Evolutionary conservation across 192 early-diverging fungal species (phyloP), one percentile per base, ranked within the genome.

Genomic region (Backusella morwellensis): DNA sequence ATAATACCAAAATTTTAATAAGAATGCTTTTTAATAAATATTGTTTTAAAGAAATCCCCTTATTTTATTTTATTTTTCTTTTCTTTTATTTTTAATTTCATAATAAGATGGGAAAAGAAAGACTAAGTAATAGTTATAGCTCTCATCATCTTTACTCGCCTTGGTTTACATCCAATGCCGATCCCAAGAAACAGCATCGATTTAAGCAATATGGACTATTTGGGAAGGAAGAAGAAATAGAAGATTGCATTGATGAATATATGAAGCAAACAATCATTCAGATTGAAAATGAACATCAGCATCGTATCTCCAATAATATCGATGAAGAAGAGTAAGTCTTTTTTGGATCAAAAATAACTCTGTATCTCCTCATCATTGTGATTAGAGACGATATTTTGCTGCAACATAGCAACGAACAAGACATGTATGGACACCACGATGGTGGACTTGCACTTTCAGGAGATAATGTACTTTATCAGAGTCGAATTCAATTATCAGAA

Each of bases 241-340:
- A 69, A 9, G 68, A 36, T 19, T 36, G 34, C 21, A 69, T 69
- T 38, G 70, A 71, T 29, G 21, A 41, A 32, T 38, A 42, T 71
- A 71, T 71, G 70, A 26, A 21, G 21, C 23, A 29, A 71, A 40
- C 41, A 40, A 44, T 71, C n/a, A 35, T 44, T 26, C 36, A 41
- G 44, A 71, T 71, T 5, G 70, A 71, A 71, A 71, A 71, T 23
- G 70, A 71, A 23, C 26, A 71, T n/a, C 40, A 42, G 21, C 21
- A 47, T 15, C 36, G 70, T 44, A 71, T 41, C 4, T 26, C 23
- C 21, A 35, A 29, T 26, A 71, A 71, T 40, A 71, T n/a, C 6
- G 70, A 71, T 9, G 70, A 71, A 44, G 70, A 71, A 26, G 40
- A 41, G 70, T 71, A 44, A 71, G 6, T 17, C 15, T 44, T 17